Evolutionary conservation across 208 protist species (phyloP).

Genomic region (Leishmania martiniquensis): DNA sequence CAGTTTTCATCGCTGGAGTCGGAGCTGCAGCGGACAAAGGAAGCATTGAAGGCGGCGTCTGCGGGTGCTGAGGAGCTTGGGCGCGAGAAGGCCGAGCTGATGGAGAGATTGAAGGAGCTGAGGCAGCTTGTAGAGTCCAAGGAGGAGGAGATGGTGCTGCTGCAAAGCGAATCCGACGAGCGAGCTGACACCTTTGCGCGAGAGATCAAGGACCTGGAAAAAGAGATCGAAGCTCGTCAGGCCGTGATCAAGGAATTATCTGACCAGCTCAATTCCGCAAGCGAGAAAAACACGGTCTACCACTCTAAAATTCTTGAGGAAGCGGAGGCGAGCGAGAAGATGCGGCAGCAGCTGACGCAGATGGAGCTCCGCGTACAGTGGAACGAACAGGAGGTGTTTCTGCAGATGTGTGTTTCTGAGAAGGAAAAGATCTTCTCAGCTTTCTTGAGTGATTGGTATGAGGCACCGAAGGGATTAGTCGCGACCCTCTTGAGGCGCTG

Average conservation of each 20-base stretch:
- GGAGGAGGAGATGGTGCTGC: constrained; percentile 70
- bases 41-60: constrained; percentile 21
- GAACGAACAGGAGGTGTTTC: constrained; percentile 6
- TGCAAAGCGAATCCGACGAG: constrained; percentile 54
- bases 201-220: constrained; percentile 50
- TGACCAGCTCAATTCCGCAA: constrained; percentile 56
- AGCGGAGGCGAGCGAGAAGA: constrained; percentile 36
- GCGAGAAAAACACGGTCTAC: constrained; percentile 56
- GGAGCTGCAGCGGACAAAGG: constrained; percentile 56
- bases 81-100: constrained; percentile 29
- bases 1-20: constrained; percentile 42
- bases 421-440: constrained; percentile 9
- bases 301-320: constrained; percentile 62
- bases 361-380: constrained; percentile 7
- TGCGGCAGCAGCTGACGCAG: constrained; percentile 29
- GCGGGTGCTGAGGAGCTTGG: constrained; percentile 1
- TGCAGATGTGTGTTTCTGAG: constrained; percentile 10
- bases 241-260: constrained; percentile 70
- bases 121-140: constrained; percentile 32
- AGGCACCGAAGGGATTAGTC: not conserved
- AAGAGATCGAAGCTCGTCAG: constrained; percentile 54
- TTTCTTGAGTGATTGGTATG: constrained; percentile 7
- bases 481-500: not conserved
- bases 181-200: constrained; percentile 31
- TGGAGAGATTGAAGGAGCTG: constrained; percentile 19